phyloP scores from a whole-genome alignment of 169 alveolate genomes.

The Cyclospora cayetanensis region DNA sequence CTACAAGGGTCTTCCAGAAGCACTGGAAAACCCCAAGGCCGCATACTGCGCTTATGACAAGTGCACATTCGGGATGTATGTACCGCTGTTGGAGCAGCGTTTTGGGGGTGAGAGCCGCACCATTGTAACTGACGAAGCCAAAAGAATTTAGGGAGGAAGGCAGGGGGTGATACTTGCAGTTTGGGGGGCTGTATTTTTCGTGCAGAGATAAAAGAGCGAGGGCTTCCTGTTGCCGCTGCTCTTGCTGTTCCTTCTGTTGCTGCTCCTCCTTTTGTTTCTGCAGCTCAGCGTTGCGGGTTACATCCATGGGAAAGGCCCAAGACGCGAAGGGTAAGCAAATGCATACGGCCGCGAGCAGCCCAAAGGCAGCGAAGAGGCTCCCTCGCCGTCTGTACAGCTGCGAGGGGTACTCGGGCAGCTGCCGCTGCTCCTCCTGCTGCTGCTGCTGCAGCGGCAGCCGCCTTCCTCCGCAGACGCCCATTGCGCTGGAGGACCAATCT shows the following conservation, averaged over 20 bases:
- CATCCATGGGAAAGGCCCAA: slow-evolving; percentile 39
- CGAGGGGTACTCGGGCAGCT: background rate
- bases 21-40: too few species aligned
- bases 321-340: background rate
- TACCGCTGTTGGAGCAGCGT: too few species aligned
- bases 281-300: slow-evolving; percentile 13
- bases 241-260: slow-evolving; percentile 42
- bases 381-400: background rate
- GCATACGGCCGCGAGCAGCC: slow-evolving; percentile 5
- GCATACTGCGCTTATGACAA: too few species aligned
- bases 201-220: slow-evolving; percentile 39
- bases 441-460: slow-evolving; percentile 10
- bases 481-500: too few species aligned
- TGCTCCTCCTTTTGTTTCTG: slow-evolving; percentile 28
- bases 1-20: too few species aligned
- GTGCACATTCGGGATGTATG: too few species aligned
- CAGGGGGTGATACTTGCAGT: slow-evolving; percentile 66
- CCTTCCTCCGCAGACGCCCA: background rate
- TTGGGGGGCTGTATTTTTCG: slow-evolving; percentile 57
- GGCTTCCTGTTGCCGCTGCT: slow-evolving; percentile 13
- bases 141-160: slow-evolving; percentile 25
- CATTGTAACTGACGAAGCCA: slow-evolving; percentile 25
- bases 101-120: too few species aligned
- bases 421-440: background rate
- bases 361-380: background rate